Evolutionary conservation across 768 basidiomycete species (phyloP).

Genomic region (Pleurotus salmoneostramineus): DNA sequence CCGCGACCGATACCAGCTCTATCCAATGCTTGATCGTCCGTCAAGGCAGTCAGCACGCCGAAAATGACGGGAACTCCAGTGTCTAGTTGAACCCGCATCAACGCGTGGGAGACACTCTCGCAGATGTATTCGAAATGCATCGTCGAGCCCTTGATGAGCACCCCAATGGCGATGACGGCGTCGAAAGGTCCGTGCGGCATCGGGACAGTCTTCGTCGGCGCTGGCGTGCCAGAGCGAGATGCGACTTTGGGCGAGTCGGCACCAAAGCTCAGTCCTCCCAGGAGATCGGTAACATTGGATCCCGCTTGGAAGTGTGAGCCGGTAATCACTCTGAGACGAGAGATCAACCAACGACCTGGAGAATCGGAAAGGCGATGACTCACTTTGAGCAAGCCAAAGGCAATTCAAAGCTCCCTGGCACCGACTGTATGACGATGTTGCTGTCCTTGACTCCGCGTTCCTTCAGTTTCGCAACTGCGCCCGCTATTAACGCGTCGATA

Average conservation of each 20-base stretch:
- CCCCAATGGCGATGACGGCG: conserved; percentile 95
- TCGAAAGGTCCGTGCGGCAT: conserved; percentile 73
- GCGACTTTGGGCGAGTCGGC: conserved; percentile 25
- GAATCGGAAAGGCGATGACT: conserved; percentile 18
- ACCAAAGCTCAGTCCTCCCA: conserved; percentile 57
- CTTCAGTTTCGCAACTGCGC: conserved; percentile 76
- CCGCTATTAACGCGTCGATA: conserved; percentile 81
- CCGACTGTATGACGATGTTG: conserved; percentile 88
- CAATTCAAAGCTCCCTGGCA: conserved; percentile 94
- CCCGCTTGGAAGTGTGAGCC: conserved; percentile 81
- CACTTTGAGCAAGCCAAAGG: conserved; percentile 86
- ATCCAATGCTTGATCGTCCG: conserved; percentile 91
- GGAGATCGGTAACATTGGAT: conserved; percentile 76
- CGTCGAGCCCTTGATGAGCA: conserved; percentile 95
- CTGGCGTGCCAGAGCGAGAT: conserved; percentile 52
- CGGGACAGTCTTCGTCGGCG: conserved; percentile 29
- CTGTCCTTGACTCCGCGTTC: conserved; percentile 81
- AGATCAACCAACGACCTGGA: not conserved
- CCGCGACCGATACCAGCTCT: conserved; percentile 84
- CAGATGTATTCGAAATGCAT: conserved; percentile 99
- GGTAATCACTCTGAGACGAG: conserved; percentile 66
- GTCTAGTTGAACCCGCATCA: conserved; percentile 95
- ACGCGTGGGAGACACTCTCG: conserved; percentile 86
- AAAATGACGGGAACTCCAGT: conserved; percentile 94
- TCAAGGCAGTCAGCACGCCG: conserved; percentile 90